Evolutionary conservation across 192 early-diverging fungal genomes (phyloP).

Genomic region (Backusella australiensis): DNA sequence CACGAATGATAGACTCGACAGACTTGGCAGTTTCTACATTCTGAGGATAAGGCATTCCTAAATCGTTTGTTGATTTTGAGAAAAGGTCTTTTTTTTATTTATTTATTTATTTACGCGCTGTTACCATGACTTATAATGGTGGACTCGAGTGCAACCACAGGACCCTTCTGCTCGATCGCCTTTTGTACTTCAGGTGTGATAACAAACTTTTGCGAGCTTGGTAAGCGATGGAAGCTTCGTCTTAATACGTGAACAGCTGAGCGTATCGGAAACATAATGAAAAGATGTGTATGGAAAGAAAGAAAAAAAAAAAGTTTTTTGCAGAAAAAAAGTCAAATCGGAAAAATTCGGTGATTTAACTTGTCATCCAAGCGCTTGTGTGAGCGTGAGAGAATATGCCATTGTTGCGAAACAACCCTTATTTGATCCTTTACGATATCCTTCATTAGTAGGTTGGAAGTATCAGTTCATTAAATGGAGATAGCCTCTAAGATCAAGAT

Average conservation of each 20-base stretch:
- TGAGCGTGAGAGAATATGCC: too few species aligned
- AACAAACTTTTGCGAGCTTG: slow-evolving; percentile 7
- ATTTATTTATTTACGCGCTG: too few species aligned
- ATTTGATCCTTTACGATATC: too few species aligned
- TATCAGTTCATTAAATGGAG: too few species aligned
- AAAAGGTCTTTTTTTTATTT: neutral
- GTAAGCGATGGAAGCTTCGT: slow-evolving; percentile 17
- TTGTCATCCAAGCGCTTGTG: too few species aligned
- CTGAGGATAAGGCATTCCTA: slow-evolving; percentile 88
- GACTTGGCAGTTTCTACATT: slow-evolving; percentile 83
- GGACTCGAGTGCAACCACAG: slow-evolving; percentile 90
- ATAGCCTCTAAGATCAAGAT: too few species aligned
- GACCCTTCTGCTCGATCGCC: slow-evolving; percentile 60
- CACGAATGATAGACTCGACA: slow-evolving; percentile 75
- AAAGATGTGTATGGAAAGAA: neutral
- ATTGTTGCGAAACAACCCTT: too few species aligned
- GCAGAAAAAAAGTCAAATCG: neutral
- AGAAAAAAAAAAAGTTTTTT: neutral
- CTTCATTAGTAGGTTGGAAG: too few species aligned
- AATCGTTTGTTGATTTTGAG: too few species aligned
- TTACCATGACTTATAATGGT: slow-evolving; percentile 93
- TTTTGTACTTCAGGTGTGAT: slow-evolving; percentile 37
- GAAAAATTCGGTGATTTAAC: neutral
- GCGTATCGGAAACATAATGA: neutral
- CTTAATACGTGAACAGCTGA: neutral